A percentile compares a stretch with the other conserved stretches of the same genome.
Evolutionary conservation across 495 filamentous ascomycete genomes (phyloP).

Genomic region (Haplographium delicatum): DNA sequence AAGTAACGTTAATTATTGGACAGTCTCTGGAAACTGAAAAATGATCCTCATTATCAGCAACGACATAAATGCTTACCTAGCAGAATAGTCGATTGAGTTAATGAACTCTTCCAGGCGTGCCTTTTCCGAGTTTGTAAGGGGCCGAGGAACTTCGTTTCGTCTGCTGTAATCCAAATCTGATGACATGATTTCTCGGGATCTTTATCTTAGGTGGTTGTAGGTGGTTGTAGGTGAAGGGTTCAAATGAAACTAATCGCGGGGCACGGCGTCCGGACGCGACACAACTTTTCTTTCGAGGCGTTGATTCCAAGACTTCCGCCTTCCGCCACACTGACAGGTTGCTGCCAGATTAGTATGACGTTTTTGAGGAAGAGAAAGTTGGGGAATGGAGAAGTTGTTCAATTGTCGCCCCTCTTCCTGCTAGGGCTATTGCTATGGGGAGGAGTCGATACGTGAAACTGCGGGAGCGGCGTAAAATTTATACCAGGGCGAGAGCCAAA

Average conservation of each 20-base stretch:
- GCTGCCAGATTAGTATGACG: no score
- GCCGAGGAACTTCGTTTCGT: constrained; percentile 79
- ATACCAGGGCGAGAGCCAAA: no score
- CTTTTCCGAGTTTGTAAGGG: constrained; percentile 73
- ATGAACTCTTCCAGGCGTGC: constrained; percentile 83
- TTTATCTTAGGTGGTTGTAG: constrained; percentile 2
- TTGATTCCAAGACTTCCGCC: no score
- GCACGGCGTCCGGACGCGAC: constrained; percentile 11
- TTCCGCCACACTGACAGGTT: no score
- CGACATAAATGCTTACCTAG: constrained; percentile 54
- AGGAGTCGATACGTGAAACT: no score
- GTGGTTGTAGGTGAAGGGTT: neutral
- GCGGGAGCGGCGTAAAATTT: no score
- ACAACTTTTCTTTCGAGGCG: neutral
- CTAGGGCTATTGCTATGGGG: no score
- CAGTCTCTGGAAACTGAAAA: neutral
- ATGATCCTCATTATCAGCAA: no score
- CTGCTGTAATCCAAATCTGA: constrained; percentile 71
- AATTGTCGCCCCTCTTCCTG: no score
- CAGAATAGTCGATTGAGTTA: constrained; percentile 91
- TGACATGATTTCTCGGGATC: no score
- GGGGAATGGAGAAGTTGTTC: no score
- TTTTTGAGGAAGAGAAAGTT: no score
- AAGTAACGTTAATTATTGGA: constrained; percentile 6
- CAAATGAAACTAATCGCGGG: constrained; percentile 1